Evolutionary conservation across 441 rosid genomes (phyloP), one percentile per base, ranked within the genome.

Genomic region (Macaranga tanarius): DNA sequence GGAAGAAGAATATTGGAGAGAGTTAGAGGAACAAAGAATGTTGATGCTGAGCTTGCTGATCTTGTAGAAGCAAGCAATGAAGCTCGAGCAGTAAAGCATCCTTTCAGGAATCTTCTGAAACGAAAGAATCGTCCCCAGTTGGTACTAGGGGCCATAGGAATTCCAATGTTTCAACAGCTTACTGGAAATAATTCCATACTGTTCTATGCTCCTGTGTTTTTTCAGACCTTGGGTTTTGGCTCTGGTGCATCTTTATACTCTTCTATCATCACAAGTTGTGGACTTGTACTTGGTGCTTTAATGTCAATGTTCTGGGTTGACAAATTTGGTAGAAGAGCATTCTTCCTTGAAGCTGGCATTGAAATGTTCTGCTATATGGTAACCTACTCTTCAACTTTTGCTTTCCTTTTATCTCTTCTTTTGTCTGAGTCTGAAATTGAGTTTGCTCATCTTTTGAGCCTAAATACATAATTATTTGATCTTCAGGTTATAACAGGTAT

Each of bases 171-270:
- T 74, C 98, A 93, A 74, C 97, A 93, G 75, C 83, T 93, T 26
- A 93, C 98, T 0, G 98, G 96, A 22, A 93, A 83, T 86, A 93
- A 93, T 77, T 91, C 97, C 8, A 93, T 93, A 66, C 86, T 93
- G 71, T 93, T 93, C 77, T 93, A 93, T 52, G 96, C 97, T 67
- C 97, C 95, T 0, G 92, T 89, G 67, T 84, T 92, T 78, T 90
- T 89, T 65, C 97, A 92, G 75, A 92, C 88, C 72, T 78, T 92
- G 67, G 96, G 97, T 11, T 87, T 92, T 42, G 96, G 95, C 47
- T 86, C 92, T 0, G 83, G 81, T 0, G 89, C 97, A 12, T 75
- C 96, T 34, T 84, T 92, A 10, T 81, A 82, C 52, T 88, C 96
- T 0, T 84, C 96, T 22, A 60, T 84, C 22, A 74, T 90, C 10